Percentiles rank a stretch among this genome's conserved stretches.
phyloP scores from a whole-genome alignment of 768 basidiomycete genomes.

The Russula vinacea region DNA sequence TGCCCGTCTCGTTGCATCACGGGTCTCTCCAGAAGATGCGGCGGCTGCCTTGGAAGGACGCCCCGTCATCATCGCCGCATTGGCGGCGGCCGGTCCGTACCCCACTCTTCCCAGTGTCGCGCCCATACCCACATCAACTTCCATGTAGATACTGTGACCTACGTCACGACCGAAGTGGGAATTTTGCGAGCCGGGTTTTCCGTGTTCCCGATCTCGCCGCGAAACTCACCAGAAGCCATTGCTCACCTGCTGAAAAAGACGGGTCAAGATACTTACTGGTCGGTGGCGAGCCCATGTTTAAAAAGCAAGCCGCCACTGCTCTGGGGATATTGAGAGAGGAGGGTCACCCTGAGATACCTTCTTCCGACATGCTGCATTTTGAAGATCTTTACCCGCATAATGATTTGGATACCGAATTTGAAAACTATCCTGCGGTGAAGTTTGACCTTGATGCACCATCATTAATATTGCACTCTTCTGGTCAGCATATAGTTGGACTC shows the following conservation, averaged over 20 bases:
- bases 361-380: slow-evolving; percentile 30
- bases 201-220: slow-evolving; percentile 40
- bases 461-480: slow-evolving; percentile 36
- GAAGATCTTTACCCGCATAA: slow-evolving; percentile 30
- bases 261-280: slow-evolving; percentile 35
- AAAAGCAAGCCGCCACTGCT: slow-evolving; percentile 23
- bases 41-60: slow-evolving; percentile 19
- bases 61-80: slow-evolving; percentile 27
- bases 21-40: slow-evolving; percentile 12
- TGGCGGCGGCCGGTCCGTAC: slow-evolving; percentile 30
- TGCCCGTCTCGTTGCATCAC: slow-evolving; percentile 21
- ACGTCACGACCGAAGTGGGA: slow-evolving; percentile 34
- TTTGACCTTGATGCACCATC: slow-evolving; percentile 27
- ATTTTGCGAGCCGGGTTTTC: slow-evolving; percentile 43
- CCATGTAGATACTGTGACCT: slow-evolving; percentile 30
- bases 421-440: slow-evolving; percentile 22
- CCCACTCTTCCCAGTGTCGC: neutral
- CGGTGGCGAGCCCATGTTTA: slow-evolving; percentile 28
- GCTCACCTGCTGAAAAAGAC: slow-evolving; percentile 34
- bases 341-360: slow-evolving; percentile 4
- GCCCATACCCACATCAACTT: neutral
- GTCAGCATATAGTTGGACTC: slow-evolving; percentile 16
- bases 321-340: slow-evolving; percentile 19
- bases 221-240: slow-evolving; percentile 45
- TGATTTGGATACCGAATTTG: slow-evolving; percentile 12